Evolutionary conservation across 129 eudicot species (phyloP).

Genomic region (Tanacetum coccineum): DNA sequence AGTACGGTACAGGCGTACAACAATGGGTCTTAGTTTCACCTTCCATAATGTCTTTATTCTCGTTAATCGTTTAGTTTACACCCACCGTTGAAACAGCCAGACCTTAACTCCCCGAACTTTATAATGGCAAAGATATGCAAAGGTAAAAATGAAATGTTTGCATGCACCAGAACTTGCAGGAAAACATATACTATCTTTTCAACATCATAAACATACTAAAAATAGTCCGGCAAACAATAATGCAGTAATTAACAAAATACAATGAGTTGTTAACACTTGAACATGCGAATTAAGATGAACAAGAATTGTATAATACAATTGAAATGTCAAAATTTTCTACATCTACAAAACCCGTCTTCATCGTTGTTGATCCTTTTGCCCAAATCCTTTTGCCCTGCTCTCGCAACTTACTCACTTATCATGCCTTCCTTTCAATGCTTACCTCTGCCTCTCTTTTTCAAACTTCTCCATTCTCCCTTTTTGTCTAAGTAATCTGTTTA

Average conservation of each 20-base stretch:
- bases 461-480: conserved; percentile 69
- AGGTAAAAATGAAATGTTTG: not conserved
- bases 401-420: conserved; percentile 42
- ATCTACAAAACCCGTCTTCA: conserved; percentile 33
- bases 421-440: conserved; percentile 52
- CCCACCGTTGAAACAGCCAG: too few relatives aligned
- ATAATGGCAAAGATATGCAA: not conserved
- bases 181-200: not conserved
- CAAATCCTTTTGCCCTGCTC: conserved; percentile 58
- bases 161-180: conserved; percentile 8
- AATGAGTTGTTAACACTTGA: conserved; percentile 1
- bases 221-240: not conserved
- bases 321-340: not conserved
- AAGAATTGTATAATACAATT: conserved; percentile 13
- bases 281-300: conserved; percentile 1
- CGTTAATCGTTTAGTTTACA: too few relatives aligned
- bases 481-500: conserved; percentile 72
- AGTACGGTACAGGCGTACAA: too few relatives aligned
- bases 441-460: conserved; percentile 69
- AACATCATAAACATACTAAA: not conserved
- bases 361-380: conserved; percentile 44
- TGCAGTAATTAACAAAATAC: conserved; percentile 3
- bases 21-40: too few relatives aligned
- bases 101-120: too few relatives aligned
- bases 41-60: too few relatives aligned